phyloP scores from a whole-genome alignment of 129 eudicot genomes.

The Chrysanthemum lavandulifolium region DNA sequence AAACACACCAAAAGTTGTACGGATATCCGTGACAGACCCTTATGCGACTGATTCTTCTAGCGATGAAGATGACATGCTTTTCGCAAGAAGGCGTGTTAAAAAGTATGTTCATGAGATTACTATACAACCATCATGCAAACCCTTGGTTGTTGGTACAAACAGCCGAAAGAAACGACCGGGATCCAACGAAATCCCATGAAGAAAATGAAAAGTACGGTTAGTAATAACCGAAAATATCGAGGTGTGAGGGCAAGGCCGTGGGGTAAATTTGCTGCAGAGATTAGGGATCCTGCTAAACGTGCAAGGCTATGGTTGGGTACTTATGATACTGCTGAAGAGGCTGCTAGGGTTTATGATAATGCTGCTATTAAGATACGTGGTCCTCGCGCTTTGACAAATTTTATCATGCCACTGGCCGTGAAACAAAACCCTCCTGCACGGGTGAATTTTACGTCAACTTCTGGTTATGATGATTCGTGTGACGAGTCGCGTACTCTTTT shows the following conservation, averaged over 20 bases:
- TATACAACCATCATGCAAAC: slow-evolving; percentile 16
- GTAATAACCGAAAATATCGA: slow-evolving; percentile 37
- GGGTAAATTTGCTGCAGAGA: slow-evolving; percentile 74
- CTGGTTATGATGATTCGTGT: slow-evolving; percentile 33
- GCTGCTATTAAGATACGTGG: slow-evolving; percentile 64
- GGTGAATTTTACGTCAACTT: slow-evolving; percentile 13
- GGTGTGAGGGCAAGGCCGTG: slow-evolving; percentile 68
- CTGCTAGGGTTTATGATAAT: slow-evolving; percentile 59
- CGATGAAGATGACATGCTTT: slow-evolving; percentile 43
- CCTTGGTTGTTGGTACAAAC: neutral
- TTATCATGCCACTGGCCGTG: slow-evolving; percentile 23
- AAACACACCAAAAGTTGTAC: slow-evolving; percentile 23
- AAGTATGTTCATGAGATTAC: slow-evolving; percentile 49
- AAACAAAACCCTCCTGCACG: slow-evolving; percentile 11
- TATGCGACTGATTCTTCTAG: slow-evolving; percentile 66
- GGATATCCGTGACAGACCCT: slow-evolving; percentile 39
- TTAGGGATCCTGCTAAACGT: slow-evolving; percentile 47
- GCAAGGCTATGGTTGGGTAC: slow-evolving; percentile 64
- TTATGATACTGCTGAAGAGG: slow-evolving; percentile 64
- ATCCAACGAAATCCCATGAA: slow-evolving; percentile 5
- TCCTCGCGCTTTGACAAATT: slow-evolving; percentile 45
- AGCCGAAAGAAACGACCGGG: slow-evolving; percentile 8
- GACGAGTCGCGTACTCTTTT: slow-evolving; percentile 31
- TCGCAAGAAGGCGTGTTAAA: slow-evolving; percentile 38
- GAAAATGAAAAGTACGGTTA: slow-evolving; percentile 5